These are phyloP conservation scores for Brassica nigra DNA, from an alignment of 345 rosid genomes.

Conservation along the genomic window DNA sequence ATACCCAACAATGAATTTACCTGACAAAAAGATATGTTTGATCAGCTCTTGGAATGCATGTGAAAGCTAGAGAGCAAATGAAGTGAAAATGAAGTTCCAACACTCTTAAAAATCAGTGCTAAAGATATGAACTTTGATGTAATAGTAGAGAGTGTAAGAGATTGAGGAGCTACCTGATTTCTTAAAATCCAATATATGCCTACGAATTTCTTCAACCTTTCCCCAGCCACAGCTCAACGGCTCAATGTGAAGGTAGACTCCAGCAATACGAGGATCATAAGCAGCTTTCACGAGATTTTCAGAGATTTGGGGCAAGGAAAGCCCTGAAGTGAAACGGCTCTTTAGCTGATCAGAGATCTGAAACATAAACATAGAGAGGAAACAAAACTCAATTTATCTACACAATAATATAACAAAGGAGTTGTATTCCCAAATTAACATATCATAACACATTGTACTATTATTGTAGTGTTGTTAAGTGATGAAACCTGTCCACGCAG, in stretches of 20 bases:
- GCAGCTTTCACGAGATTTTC: slow-evolving; percentile 91
- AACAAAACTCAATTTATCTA: not conserved
- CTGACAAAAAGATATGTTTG: slow-evolving; percentile 40
- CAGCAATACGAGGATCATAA: slow-evolving; percentile 89
- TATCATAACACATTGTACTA: not conserved
- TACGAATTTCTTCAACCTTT: slow-evolving; percentile 86
- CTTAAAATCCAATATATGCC: slow-evolving; percentile 83
- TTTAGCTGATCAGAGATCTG: slow-evolving; percentile 96
- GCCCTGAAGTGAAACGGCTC: slow-evolving; percentile 85
- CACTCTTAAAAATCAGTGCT: not conserved
- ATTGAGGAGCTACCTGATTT: slow-evolving; percentile 65
- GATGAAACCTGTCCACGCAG: slow-evolving; percentile 89
- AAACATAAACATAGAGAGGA: slow-evolving; percentile 28
- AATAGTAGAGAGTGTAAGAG: not conserved
- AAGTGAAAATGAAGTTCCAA: not conserved
- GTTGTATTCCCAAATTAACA: not conserved
- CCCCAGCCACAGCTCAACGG: slow-evolving; percentile 92
- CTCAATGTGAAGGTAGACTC: slow-evolving; percentile 86
- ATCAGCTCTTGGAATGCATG: slow-evolving; percentile 18
- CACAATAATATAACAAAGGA: not conserved
- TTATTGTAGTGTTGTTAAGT: not conserved
- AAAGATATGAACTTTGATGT: not conserved
- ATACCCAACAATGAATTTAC: slow-evolving; percentile 81
- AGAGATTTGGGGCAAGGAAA: slow-evolving; percentile 82
- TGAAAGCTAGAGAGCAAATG: not conserved